Percentiles rank a stretch among this genome's conserved stretches.
Conservation (phyloP, 805 yeast genomes). For the Candida bentonensis region DNA sequence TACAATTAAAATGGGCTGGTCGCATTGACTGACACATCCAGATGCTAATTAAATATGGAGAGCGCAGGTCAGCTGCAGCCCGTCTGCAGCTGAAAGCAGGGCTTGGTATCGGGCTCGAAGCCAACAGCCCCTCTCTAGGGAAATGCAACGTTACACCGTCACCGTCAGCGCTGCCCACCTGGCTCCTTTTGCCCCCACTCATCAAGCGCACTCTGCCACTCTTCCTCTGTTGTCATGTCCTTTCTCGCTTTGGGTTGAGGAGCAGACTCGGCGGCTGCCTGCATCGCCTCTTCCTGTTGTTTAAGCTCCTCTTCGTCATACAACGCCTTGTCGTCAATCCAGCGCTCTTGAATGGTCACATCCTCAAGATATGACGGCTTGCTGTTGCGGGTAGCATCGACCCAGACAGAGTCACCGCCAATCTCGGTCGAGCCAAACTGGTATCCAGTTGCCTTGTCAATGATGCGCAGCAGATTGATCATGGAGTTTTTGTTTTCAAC, state of each 20-base stretch:
- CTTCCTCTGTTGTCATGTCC: slow-evolving; percentile 44
- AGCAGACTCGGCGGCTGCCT: slow-evolving; percentile 38
- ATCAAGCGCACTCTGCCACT: slow-evolving; percentile 52
- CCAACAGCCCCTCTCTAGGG: too few relatives aligned
- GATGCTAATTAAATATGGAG: background rate
- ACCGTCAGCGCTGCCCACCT: background rate
- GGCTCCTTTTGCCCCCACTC: slow-evolving; percentile 39
- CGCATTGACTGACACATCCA: background rate
- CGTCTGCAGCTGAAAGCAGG: too few relatives aligned
- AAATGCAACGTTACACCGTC: too few relatives aligned
- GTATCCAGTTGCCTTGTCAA: slow-evolving; percentile 91
- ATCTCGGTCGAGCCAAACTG: slow-evolving; percentile 84
- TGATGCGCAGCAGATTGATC: slow-evolving; percentile 62
- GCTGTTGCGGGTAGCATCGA: slow-evolving; percentile 68
- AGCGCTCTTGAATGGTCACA: slow-evolving; percentile 78
- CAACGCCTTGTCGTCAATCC: slow-evolving; percentile 74
- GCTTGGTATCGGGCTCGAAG: too few relatives aligned
- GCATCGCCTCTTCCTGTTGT: slow-evolving; percentile 20
- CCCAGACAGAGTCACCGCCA: slow-evolving; percentile 97
- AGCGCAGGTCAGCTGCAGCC: too few relatives aligned
- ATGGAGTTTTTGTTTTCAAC: slow-evolving; percentile 86
- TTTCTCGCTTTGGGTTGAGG: slow-evolving; percentile 32
- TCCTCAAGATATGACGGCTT: slow-evolving; percentile 38
- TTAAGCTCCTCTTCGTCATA: slow-evolving; percentile 49
- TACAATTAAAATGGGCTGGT: too few relatives aligned